Percentiles rank a stretch among this genome's conserved stretches.
phyloP scores from a whole-genome alignment of 441 rosid genomes.

The Dalechampia spathulata region DNA sequence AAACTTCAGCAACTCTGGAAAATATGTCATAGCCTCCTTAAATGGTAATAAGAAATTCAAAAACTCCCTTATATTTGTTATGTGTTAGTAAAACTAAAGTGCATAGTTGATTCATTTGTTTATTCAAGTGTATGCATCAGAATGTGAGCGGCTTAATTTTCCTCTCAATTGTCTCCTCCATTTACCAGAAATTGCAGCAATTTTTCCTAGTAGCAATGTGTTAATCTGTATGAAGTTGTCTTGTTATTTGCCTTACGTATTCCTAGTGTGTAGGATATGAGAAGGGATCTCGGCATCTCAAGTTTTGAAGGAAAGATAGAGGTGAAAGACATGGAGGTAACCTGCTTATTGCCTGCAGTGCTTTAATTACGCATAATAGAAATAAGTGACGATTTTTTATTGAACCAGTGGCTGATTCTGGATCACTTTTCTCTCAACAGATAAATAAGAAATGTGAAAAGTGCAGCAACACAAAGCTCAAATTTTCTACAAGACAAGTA shows the following conservation, averaged over 20 bases:
- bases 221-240: not conserved
- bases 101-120: not conserved
- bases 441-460: conserved; percentile 35
- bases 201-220: not conserved
- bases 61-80: too few relatives aligned
- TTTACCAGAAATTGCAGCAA: too few relatives aligned
- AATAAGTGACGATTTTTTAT: not conserved
- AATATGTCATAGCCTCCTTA: too few relatives aligned
- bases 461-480: conserved; percentile 39
- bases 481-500: conserved; percentile 47
- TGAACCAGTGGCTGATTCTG: conserved; percentile 3
- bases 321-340: conserved; percentile 34
- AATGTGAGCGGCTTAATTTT: not conserved
- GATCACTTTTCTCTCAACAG: conserved; percentile 16
- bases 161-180: too few relatives aligned
- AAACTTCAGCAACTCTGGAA: too few relatives aligned
- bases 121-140: not conserved
- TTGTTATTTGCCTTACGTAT: not conserved
- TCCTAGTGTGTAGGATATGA: too few relatives aligned
- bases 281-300: conserved; percentile 51
- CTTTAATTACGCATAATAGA: not conserved
- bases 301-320: conserved; percentile 29
- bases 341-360: not conserved
- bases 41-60: too few relatives aligned
- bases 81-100: too few relatives aligned